Evolutionary conservation across 1,284 basidiomycete genomes (phyloP), one percentile per base, ranked within the genome.

Genomic region (Malassezia vespertilionis): DNA sequence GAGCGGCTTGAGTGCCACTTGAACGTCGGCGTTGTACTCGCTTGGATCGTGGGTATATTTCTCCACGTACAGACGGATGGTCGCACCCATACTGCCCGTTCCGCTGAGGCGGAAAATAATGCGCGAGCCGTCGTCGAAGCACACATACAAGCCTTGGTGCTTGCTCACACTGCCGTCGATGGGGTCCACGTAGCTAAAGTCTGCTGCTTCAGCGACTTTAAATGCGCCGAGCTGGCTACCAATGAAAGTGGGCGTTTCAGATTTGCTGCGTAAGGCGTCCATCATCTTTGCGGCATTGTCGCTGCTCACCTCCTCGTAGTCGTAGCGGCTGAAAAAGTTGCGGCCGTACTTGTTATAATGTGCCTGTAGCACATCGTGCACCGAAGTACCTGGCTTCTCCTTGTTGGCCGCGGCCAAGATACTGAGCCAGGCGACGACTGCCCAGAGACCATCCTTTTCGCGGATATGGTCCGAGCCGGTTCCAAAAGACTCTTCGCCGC

Each of bases 391-490:
- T 2, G 67, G 56, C 47, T 63, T 65, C 47, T 84, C 78, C 74
- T 82, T 78, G 76, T 91, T 91, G 32, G 86, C 89, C 36, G 82
- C 84, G 11, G 93, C 93, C 62, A 97, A 77, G 73, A 97, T 96
- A 69, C 91, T 90, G 56, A 97, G 75, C 91, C 91, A 97, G 2
- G 91, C 36, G 39, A 96, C 78, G 53, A 97, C 78, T 50, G 93
- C 91, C 91, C 91, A 97, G 33, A 97, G 76, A 61, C 91, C 91
- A 68, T 97, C 91, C 79, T 97, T 97, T 77, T 97, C 91, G 57
- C 91, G 85, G 63, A 97, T 93, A 74, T 97, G 91, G 74, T 97
- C 91, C 14, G 91, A 96, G 15, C 91, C 91, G n/a, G 91, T 97
- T 52, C 91, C 91, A 73, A 97, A 97, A 9, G 86, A 90, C 75